phyloP scores from a whole-genome alignment of 768 basidiomycete species.

The Pleurotus cornucopiae region DNA sequence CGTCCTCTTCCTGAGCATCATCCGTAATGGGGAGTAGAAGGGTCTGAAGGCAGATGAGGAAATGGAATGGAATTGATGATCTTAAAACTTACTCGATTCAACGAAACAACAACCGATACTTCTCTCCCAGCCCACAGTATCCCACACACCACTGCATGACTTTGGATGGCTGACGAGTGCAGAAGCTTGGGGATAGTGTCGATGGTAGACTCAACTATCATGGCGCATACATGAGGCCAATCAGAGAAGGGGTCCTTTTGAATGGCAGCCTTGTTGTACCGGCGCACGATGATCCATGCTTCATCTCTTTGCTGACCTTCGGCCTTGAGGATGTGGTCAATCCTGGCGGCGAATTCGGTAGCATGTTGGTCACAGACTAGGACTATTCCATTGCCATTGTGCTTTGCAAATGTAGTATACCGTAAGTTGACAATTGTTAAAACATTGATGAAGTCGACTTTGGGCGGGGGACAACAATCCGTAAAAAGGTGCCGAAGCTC shows the following conservation, averaged over 20 bases:
- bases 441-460: background rate
- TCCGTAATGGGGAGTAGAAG: too few relatives aligned
- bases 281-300: background rate
- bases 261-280: background rate
- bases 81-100: too few relatives aligned
- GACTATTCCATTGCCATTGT: slow-evolving; percentile 17
- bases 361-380: slow-evolving; percentile 3
- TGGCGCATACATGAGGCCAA: background rate
- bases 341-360: slow-evolving; percentile 1
- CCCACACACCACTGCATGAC: background rate
- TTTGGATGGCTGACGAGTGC: background rate
- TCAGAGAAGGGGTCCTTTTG: background rate
- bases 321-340: slow-evolving; percentile 11
- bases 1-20: too few relatives aligned
- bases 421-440: slow-evolving; percentile 1
- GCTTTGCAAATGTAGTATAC: slow-evolving; percentile 9
- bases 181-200: background rate
- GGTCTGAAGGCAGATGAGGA: too few relatives aligned
- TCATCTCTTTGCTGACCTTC: background rate
- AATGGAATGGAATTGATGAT: background rate
- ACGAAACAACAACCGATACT: background rate
- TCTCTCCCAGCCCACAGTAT: background rate
- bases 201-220: background rate
- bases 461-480: background rate
- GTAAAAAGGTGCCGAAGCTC: background rate